Conservation (phyloP, 495 filamentous ascomycete genomes). For the Tricharina praecox region DNA sequence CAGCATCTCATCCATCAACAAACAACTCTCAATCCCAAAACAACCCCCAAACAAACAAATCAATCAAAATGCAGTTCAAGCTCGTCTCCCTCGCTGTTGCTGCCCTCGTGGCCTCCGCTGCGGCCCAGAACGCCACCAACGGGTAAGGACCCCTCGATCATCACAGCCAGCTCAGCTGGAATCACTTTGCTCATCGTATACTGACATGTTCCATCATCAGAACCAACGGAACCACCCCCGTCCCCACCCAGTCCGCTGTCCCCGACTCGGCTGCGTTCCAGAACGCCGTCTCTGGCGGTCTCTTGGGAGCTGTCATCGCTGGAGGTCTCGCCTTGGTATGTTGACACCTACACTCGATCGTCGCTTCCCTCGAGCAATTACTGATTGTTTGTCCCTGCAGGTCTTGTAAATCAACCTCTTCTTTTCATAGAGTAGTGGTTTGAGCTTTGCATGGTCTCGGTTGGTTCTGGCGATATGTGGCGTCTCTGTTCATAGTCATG, state of each 20-base stretch:
- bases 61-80: constrained; percentile 27
- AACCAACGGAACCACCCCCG: constrained; percentile 7
- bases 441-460: not conserved
- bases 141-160: constrained; percentile 7
- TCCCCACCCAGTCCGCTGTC: constrained; percentile 5
- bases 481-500: not conserved
- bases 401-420: constrained; percentile 25
- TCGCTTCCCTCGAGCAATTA: constrained; percentile 2
- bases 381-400: constrained; percentile 6
- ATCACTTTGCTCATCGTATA: not conserved
- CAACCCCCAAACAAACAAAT: constrained; percentile 4
- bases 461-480: constrained; percentile 3
- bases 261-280: constrained; percentile 11
- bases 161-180: not conserved
- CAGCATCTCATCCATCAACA: too few species aligned
- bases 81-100: constrained; percentile 19
- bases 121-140: constrained; percentile 18
- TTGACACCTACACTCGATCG: not conserved
- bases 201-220: constrained; percentile 7
- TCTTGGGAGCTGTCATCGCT: constrained; percentile 24
- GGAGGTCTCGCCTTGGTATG: constrained; percentile 26
- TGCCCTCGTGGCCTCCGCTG: constrained; percentile 24
- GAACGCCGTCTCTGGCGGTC: constrained; percentile 25
- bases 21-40: too few species aligned
- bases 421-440: constrained; percentile 9